These are phyloP conservation scores for Curvularia lunata DNA, from an alignment of 2,329 filamentous ascomycete genomes.

Conservation along the genomic window DNA sequence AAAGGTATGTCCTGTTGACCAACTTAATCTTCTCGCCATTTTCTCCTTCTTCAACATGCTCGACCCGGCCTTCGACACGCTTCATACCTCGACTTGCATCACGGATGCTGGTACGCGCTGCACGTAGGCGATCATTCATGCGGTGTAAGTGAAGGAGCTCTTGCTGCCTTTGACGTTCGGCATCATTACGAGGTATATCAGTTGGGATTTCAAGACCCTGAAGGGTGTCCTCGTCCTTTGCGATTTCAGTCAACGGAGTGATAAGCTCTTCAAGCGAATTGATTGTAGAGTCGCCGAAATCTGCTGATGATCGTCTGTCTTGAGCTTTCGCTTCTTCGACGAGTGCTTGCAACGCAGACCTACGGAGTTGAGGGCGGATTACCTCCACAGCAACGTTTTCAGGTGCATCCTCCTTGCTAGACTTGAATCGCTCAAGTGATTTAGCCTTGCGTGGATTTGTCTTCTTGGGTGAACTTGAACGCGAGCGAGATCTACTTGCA, in stretches of 20 bases:
- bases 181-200: constrained; percentile 44
- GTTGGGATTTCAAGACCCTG: constrained; percentile 39
- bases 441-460: constrained; percentile 22
- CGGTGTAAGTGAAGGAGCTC: constrained; percentile 51
- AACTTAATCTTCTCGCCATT: constrained; percentile 20
- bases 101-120: constrained; percentile 52
- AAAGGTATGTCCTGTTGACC: constrained; percentile 29
- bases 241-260: constrained; percentile 31
- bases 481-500: constrained; percentile 21
- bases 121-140: constrained; percentile 51
- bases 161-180: constrained; percentile 51
- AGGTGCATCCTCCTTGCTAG: constrained; percentile 8
- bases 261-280: constrained; percentile 57
- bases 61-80: constrained; percentile 51
- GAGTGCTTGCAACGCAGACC: constrained; percentile 50
- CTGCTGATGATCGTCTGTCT: constrained; percentile 27
- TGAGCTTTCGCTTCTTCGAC: constrained; percentile 47
- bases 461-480: constrained; percentile 26
- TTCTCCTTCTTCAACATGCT: constrained; percentile 36
- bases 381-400: constrained; percentile 1
- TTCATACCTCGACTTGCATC: constrained; percentile 53
- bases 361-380: constrained; percentile 36
- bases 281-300: constrained; percentile 56
- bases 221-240: constrained; percentile 45
- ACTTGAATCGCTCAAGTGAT: constrained; percentile 12